Conservation (phyloP, 2,329 filamentous ascomycete genomes). For the Cryphonectria naterciae region DNA sequence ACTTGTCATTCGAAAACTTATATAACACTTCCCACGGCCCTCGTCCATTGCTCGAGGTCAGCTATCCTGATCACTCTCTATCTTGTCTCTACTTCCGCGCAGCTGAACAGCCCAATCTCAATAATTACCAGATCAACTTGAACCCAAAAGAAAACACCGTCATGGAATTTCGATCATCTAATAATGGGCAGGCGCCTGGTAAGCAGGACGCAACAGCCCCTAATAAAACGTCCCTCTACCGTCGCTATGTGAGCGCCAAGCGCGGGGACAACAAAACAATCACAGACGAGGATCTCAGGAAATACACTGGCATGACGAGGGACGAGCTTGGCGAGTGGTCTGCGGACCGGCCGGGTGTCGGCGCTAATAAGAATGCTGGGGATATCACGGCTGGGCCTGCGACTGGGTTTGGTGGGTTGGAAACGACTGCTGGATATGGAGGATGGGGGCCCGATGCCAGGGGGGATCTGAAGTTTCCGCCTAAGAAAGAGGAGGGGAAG, state of each 20-base stretch:
- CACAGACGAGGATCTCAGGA: slow-evolving; percentile 26
- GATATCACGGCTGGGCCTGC: slow-evolving; percentile 23
- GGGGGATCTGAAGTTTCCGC: slow-evolving; percentile 16
- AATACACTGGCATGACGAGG: slow-evolving; percentile 26
- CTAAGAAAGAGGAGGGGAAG: slow-evolving; percentile 9
- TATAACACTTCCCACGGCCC: too few relatives aligned
- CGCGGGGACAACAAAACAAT: slow-evolving; percentile 34
- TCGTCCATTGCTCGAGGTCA: too few relatives aligned
- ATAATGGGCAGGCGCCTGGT: background rate
- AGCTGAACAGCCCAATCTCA: background rate
- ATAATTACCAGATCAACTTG: too few relatives aligned
- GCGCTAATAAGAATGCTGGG: slow-evolving; percentile 25
- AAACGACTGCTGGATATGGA: slow-evolving; percentile 24
- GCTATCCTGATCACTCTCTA: background rate
- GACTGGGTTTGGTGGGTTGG: slow-evolving; percentile 21
- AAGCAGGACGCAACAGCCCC: background rate
- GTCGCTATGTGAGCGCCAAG: slow-evolving; percentile 32
- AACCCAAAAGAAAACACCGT: background rate
- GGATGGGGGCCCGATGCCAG: slow-evolving; percentile 25
- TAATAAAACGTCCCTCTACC: slow-evolving; percentile 32
- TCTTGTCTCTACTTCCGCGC: background rate
- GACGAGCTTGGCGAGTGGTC: slow-evolving; percentile 25
- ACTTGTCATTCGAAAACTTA: too few relatives aligned
- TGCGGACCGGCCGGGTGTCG: slow-evolving; percentile 18
- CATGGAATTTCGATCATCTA: background rate